A percentile compares a stretch with the other conserved stretches of the same genome.
Evolutionary conservation across 805 yeast species (phyloP).

Genomic region (Metschnikowia cubensis): DNA sequence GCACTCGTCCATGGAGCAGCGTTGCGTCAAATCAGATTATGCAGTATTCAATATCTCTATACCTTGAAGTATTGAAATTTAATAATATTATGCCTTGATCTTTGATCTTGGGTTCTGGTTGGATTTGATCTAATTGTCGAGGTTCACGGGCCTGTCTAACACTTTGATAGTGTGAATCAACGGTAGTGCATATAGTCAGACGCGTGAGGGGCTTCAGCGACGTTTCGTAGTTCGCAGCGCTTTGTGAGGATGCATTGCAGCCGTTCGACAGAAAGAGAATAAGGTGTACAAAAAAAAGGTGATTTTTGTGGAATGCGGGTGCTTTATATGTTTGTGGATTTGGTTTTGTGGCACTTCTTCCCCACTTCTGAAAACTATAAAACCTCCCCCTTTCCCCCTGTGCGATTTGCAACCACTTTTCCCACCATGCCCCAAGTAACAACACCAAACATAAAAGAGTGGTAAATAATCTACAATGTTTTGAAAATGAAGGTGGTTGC

Average conservation of each 20-base stretch:
- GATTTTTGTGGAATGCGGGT: not conserved
- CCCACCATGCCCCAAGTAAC: too few species aligned
- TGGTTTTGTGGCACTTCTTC: not conserved
- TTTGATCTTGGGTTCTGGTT: too few species aligned
- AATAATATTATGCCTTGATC: not conserved
- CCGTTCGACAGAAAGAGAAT: not conserved
- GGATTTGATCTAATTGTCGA: not conserved
- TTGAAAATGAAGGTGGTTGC: too few species aligned
- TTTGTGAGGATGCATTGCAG: not conserved
- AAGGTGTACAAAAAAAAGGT: too few species aligned
- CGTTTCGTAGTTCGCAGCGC: not conserved
- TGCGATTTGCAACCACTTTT: slow-evolving; percentile 1
- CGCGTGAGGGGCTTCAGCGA: not conserved
- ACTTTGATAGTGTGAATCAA: not conserved
- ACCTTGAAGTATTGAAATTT: too few species aligned
- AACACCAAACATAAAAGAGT: too few species aligned
- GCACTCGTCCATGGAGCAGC: slow-evolving; percentile 19
- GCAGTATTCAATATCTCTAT: too few species aligned
- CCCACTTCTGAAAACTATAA: not conserved
- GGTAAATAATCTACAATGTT: too few species aligned
- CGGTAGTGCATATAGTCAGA: not conserved
- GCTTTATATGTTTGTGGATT: not conserved
- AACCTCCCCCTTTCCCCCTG: not conserved
- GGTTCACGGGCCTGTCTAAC: not conserved
- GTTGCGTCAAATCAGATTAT: too few species aligned